Percentiles rank a stretch among this genome's conserved stretches.
Evolutionary conservation across 139 green algal species (phyloP).

Genomic region (Micromonas commoda): DNA sequence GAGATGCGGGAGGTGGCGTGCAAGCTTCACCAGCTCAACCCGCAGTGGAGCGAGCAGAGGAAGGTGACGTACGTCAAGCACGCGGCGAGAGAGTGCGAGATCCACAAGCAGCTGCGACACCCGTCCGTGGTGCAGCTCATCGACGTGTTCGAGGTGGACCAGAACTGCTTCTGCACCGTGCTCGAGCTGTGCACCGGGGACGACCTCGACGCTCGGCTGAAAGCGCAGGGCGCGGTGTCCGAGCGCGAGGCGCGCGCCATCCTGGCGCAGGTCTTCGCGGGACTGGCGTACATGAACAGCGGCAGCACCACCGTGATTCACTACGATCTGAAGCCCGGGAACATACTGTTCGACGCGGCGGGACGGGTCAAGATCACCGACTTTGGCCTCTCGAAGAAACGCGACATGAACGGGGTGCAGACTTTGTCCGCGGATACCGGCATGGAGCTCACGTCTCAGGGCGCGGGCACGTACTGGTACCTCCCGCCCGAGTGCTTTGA

Average conservation of each 20-base stretch:
- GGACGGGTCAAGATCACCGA: constrained; percentile 89
- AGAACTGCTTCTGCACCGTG: constrained; percentile 83
- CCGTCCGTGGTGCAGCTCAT: constrained; percentile 68
- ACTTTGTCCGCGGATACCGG: background rate
- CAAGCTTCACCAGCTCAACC: constrained; percentile 82
- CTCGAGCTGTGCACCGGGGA: constrained; percentile 78
- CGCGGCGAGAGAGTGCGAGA: constrained; percentile 82
- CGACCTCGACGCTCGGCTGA: constrained; percentile 75
- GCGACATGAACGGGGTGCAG: constrained; percentile 31
- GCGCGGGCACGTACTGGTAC: constrained; percentile 88
- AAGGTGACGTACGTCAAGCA: constrained; percentile 86
- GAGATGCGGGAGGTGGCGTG: constrained; percentile 58
- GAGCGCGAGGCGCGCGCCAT: constrained; percentile 79
- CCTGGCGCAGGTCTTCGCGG: constrained; percentile 40
- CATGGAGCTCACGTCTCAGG: constrained; percentile 90
- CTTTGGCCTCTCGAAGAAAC: constrained; percentile 93
- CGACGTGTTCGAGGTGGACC: constrained; percentile 91
- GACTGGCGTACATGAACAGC: constrained; percentile 31
- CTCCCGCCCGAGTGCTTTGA: constrained; percentile 78
- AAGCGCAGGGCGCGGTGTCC: constrained; percentile 51
- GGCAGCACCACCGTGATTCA: constrained; percentile 70
- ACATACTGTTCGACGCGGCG: constrained; percentile 84
- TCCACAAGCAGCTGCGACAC: constrained; percentile 69
- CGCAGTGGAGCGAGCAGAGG: constrained; percentile 62
- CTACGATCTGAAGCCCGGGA: constrained; percentile 89